Percentiles rank a stretch among this genome's conserved stretches.
Evolutionary conservation across 441 rosid genomes (phyloP).

Genomic region (Erodium trifolium): DNA sequence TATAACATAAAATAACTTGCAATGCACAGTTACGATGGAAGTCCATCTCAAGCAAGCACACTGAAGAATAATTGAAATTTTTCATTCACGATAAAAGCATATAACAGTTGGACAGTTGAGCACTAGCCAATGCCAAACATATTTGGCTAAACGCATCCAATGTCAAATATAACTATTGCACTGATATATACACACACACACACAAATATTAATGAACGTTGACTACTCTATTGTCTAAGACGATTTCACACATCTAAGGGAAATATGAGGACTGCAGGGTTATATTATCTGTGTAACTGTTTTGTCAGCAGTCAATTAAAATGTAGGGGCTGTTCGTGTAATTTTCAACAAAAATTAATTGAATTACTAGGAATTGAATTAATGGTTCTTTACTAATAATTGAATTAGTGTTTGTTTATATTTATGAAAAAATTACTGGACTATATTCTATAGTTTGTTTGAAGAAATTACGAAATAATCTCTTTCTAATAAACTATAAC

Average conservation of each 20-base stretch:
- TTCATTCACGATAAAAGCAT: background rate
- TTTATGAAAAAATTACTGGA: no score
- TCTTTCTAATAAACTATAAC: no score
- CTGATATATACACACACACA: background rate
- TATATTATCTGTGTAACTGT: background rate
- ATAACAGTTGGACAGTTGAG: background rate
- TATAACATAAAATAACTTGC: background rate
- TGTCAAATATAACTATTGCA: background rate
- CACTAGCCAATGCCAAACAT: background rate
- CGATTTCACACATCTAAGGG: background rate
- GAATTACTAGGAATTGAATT: no score
- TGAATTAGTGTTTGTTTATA: no score
- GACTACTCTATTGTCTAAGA: background rate
- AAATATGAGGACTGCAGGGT: background rate
- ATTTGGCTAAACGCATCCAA: background rate
- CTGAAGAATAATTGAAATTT: background rate
- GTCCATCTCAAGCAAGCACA: constrained; percentile 5
- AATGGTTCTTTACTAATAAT: no score
- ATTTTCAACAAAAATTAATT: no score
- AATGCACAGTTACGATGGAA: background rate
- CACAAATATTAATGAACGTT: background rate
- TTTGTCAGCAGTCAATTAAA: no score
- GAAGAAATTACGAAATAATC: no score
- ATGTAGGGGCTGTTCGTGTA: no score
- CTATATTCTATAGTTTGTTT: no score